A percentile compares a stretch with the other conserved stretches of the same genome.
phyloP scores from a whole-genome alignment of 306 rosid genomes.

The Echinosophora koreensis region DNA sequence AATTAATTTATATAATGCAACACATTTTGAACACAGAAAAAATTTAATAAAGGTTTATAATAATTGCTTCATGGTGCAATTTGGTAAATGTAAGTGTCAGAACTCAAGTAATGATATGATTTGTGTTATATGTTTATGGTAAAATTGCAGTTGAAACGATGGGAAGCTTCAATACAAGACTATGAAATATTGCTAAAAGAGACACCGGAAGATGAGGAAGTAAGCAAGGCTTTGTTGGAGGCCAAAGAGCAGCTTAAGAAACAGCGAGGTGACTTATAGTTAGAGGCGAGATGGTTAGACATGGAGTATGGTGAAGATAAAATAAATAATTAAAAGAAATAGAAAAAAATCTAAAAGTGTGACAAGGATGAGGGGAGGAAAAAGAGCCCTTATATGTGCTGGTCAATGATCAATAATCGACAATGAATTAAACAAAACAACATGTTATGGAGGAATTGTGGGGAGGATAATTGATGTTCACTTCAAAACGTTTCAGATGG shows the following conservation, averaged over 20 bases:
- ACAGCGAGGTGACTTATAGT: conserved; percentile 39
- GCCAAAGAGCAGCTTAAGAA: conserved; percentile 54
- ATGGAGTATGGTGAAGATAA: neutral
- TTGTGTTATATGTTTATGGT: conserved; percentile 10
- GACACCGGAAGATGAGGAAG: conserved; percentile 64
- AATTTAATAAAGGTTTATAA: neutral
- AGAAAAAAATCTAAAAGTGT: neutral
- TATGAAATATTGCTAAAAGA: conserved; percentile 63
- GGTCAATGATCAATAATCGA: neutral
- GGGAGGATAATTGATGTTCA: conserved; percentile 16
- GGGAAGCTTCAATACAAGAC: conserved; percentile 77
- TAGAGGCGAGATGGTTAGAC: neutral
- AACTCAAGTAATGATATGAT: neutral
- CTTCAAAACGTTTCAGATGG: neutral
- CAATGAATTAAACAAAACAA: no score
- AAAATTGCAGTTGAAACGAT: conserved; percentile 63
- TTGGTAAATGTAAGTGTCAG: neutral
- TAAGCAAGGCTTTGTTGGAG: conserved; percentile 56
- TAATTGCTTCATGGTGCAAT: neutral
- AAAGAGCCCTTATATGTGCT: neutral
- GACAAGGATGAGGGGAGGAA: neutral
- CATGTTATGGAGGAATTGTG: neutral
- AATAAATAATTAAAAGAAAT: no score
- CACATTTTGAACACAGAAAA: neutral
- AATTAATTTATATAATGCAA: neutral